Conservation (phyloP, 768 basidiomycete genomes). For the Tephrocybe rancida region DNA sequence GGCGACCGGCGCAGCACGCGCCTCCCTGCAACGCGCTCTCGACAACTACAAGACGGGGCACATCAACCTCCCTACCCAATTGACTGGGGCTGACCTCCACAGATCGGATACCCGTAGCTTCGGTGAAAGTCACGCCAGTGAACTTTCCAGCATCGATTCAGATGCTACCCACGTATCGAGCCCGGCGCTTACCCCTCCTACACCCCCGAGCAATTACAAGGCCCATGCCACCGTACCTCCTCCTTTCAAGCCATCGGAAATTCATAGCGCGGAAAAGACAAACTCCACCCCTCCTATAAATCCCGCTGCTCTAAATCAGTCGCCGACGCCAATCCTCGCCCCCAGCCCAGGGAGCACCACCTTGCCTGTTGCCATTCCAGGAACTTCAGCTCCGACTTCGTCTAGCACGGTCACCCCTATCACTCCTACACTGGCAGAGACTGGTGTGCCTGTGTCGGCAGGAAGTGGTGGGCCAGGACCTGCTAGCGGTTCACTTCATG, state of each 20-base stretch:
- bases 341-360: constrained; percentile 29
- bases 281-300: constrained; percentile 26
- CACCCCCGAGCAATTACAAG: constrained; percentile 39
- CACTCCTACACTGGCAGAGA: constrained; percentile 75
- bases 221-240: constrained; percentile 16
- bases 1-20: constrained; percentile 69
- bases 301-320: constrained; percentile 21
- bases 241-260: constrained; percentile 14
- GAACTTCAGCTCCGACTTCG: constrained; percentile 27
- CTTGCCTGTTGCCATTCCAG: constrained; percentile 24
- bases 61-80: constrained; percentile 50
- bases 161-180: constrained; percentile 21
- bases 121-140: constrained; percentile 80
- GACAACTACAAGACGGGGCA: constrained; percentile 78
- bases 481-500: constrained; percentile 61
- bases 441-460: constrained; percentile 69
- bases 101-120: constrained; percentile 81
- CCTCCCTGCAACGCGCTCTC: constrained; percentile 74
- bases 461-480: constrained; percentile 65
- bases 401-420: constrained; percentile 28
- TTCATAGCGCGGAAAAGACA: constrained; percentile 21
- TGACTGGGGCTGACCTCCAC: constrained; percentile 54
- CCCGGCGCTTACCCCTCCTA: constrained; percentile 37
- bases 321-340: constrained; percentile 20
- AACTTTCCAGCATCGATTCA: constrained; percentile 60